Conservation (phyloP, 1,284 basidiomycete species). For the Moesziomyces globuligerus region DNA sequence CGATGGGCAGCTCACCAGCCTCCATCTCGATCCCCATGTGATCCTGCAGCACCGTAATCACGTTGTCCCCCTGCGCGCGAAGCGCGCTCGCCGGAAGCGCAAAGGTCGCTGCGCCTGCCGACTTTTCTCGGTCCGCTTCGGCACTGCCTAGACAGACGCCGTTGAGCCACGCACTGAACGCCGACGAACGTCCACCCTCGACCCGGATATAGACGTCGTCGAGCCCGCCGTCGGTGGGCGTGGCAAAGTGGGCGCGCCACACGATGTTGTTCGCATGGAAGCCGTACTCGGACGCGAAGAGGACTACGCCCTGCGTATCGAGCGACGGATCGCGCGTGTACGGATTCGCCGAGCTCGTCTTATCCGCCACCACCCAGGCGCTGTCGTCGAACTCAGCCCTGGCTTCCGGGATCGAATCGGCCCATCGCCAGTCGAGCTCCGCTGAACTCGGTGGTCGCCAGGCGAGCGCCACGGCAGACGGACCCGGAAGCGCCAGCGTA, state of each 20-base stretch:
- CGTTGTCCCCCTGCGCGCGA: conserved; percentile 71
- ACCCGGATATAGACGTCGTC: conserved; percentile 77
- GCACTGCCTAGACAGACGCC: conserved; percentile 76
- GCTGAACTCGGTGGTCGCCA: conserved; percentile 20
- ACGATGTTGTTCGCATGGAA: conserved; percentile 75
- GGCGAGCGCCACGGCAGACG: conserved; percentile 1
- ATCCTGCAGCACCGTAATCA: conserved; percentile 80
- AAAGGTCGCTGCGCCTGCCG: conserved; percentile 42
- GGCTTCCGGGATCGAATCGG: conserved; percentile 78
- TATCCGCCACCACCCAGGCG: conserved; percentile 74
- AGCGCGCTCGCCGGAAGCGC: conserved; percentile 73
- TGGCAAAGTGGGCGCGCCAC: conserved; percentile 79
- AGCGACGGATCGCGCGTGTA: conserved; percentile 71
- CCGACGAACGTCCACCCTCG: conserved; percentile 80
- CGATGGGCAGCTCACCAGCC: conserved; percentile 41
- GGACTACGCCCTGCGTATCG: conserved; percentile 72
- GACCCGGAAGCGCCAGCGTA: conserved; percentile 13
- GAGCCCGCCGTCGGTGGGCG: conserved; percentile 63
- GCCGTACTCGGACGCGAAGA: conserved; percentile 73
- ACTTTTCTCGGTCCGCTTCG: conserved; percentile 13
- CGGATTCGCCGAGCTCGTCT: conserved; percentile 77
- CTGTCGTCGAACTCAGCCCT: conserved; percentile 67
- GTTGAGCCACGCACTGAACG: conserved; percentile 83
- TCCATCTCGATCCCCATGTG: conserved; percentile 79
- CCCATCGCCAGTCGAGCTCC: conserved; percentile 74